Percentiles rank a stretch among this genome's conserved stretches.
phyloP scores from a whole-genome alignment of 1,139 yeast species.

The Suhomyces ambrosiae region DNA sequence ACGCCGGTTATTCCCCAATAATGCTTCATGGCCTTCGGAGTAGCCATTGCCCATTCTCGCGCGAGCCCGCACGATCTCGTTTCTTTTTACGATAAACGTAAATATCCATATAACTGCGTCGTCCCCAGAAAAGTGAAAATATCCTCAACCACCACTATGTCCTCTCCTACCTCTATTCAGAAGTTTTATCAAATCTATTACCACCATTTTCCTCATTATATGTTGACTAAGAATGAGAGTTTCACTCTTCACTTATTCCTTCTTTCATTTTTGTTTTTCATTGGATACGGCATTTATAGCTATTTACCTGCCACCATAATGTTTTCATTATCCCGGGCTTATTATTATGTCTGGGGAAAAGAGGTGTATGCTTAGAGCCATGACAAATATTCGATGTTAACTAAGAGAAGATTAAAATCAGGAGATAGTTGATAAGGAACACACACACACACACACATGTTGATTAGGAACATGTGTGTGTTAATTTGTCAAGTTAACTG shows the following conservation, averaged over 20 bases:
- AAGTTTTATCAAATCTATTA: slow-evolving; percentile 34
- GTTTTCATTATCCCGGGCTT: slow-evolving; percentile 34
- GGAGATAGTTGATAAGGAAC: no score
- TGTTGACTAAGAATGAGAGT: slow-evolving; percentile 43
- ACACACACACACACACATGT: no score
- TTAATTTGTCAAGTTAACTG: no score
- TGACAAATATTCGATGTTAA: no score
- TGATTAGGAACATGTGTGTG: no score
- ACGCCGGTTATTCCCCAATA: no score
- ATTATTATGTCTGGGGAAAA: slow-evolving; percentile 39
- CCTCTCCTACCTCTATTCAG: slow-evolving; percentile 16
- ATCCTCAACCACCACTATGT: neutral
- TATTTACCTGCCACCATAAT: slow-evolving; percentile 37
- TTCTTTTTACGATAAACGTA: neutral
- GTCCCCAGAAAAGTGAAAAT: neutral
- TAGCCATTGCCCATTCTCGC: no score
- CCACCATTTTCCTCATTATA: slow-evolving; percentile 40
- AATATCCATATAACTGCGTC: neutral
- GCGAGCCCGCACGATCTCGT: no score
- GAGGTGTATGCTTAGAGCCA: slow-evolving; percentile 13
- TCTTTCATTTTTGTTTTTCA: slow-evolving; percentile 33
- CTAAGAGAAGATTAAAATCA: no score
- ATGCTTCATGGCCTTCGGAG: no score
- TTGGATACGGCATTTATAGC: slow-evolving; percentile 41
- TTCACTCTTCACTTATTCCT: slow-evolving; percentile 32